Evolutionary conservation across 208 protist species (phyloP).

Genomic region (Trichomonas vaginalis): DNA sequence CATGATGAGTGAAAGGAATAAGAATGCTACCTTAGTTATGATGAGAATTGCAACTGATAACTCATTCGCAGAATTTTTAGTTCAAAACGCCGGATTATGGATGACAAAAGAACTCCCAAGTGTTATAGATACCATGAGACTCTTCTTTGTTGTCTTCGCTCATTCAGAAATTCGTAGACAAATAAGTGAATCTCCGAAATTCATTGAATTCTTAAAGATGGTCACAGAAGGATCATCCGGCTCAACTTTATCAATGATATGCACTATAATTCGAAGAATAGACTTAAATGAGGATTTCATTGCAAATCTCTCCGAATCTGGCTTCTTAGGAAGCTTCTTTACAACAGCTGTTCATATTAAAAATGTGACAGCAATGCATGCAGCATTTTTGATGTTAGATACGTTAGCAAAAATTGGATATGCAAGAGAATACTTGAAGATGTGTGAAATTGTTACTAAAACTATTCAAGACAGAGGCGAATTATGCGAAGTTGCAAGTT

Average conservation of each 20-base stretch:
- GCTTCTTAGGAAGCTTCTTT: background rate
- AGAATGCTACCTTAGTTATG: background rate
- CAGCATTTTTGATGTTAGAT: background rate
- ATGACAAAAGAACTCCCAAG: background rate
- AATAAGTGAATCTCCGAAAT: background rate
- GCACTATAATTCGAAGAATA: background rate
- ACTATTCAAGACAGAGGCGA: background rate
- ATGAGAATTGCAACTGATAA: background rate
- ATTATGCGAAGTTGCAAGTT: background rate
- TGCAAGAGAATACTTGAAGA: background rate
- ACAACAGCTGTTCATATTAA: background rate
- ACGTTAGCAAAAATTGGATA: background rate
- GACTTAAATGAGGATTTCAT: background rate
- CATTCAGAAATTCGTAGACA: background rate
- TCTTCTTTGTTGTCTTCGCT: background rate
- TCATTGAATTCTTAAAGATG: background rate
- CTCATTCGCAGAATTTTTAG: background rate
- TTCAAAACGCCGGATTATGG: background rate
- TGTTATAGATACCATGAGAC: background rate
- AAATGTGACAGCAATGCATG: background rate
- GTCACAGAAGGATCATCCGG: too few relatives aligned
- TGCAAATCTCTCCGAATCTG: background rate
- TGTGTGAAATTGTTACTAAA: background rate
- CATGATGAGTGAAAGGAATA: background rate
- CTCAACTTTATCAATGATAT: background rate